Base-by-base conservation (phyloP, 345 rosid genomes). In the Punica granatum region DNA sequence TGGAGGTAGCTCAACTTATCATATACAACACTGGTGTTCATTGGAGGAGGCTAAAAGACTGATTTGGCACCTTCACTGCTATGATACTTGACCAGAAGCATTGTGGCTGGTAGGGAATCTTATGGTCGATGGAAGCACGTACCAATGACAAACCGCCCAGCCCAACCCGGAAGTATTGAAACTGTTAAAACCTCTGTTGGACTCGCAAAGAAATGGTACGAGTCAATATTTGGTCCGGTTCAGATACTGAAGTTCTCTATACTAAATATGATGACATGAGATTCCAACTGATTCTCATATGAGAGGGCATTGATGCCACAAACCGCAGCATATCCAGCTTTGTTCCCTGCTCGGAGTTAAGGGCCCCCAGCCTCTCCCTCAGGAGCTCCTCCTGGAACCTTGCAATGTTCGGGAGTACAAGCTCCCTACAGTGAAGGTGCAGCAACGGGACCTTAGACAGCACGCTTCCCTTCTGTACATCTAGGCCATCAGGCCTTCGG, bases 271-370 rank as follows among this genome's bases (percentile, higher is more conserved):
- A 92, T 26, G 97, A 92, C 97, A 89, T 92, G 51, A 90, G 74
- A 73, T 92, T 90, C 97, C 98, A 92, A 74, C 98, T 90, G 39
- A 90, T 90, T 83, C 84, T 88, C 93, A 92, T 90, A 79, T 90
- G 97, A 63, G 81, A 73, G 58, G 97, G 97, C 96, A 92, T 88
- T 12, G 88, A 69, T 35, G 83, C 92, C 67, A 88, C 96, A 69
- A 88, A 86, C 26, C 92, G 88, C 62, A 90, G 86, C 65, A 86
- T 75, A 76, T 90, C 87, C 0, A 85, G 85, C 65, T 82, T 85
- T 33, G 75, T 72, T 25, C 61, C 67, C 18, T 67, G 67, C 18
- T 66, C 75, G 0, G 74, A 75, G 4, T 54, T 64, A 71, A 71
- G 37, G 33, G 64, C 67, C 51, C 73, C 79, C 4, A 48, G 72